Conservation (phyloP, 192 early-diverging fungal species). For the Powellomyces hirtus region DNA sequence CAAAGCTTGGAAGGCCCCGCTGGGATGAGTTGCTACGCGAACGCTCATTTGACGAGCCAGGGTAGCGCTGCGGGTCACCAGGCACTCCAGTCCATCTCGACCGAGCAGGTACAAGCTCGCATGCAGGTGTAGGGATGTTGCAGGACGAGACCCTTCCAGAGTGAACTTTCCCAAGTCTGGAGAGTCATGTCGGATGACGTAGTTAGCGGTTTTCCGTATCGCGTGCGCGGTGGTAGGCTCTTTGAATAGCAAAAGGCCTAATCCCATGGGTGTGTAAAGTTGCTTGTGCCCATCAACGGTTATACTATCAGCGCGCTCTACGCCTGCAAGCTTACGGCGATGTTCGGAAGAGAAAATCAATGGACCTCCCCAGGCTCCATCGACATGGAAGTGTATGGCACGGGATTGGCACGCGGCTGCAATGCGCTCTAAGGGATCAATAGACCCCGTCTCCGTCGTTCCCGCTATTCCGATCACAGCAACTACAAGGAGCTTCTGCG, state of each 20-base stretch:
- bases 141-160: constrained; percentile 54
- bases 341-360: constrained; percentile 55
- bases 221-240: constrained; percentile 27
- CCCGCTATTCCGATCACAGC: constrained; percentile 54
- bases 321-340: constrained; percentile 43
- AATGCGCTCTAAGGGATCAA: constrained; percentile 42
- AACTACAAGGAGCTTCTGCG: constrained; percentile 36
- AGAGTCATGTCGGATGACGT: constrained; percentile 51
- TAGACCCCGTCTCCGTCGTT: constrained; percentile 57
- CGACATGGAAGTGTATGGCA: constrained; percentile 55
- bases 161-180: constrained; percentile 56
- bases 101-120: constrained; percentile 50
- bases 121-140: constrained; percentile 51
- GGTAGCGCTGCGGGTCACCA: constrained; percentile 46
- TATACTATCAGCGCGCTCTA: constrained; percentile 50
- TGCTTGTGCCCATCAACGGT: constrained; percentile 63
- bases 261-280: constrained; percentile 60
- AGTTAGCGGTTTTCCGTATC: constrained; percentile 58
- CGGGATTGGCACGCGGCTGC: constrained; percentile 22
- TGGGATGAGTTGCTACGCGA: constrained; percentile 37
- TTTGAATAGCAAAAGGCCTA: constrained; percentile 50
- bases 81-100: constrained; percentile 54
- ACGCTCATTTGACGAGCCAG: constrained; percentile 47
- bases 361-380: constrained; percentile 60
- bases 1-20: constrained; percentile 39